Base-by-base conservation (phyloP, 345 rosid species). In the Aethionema arabicum region DNA sequence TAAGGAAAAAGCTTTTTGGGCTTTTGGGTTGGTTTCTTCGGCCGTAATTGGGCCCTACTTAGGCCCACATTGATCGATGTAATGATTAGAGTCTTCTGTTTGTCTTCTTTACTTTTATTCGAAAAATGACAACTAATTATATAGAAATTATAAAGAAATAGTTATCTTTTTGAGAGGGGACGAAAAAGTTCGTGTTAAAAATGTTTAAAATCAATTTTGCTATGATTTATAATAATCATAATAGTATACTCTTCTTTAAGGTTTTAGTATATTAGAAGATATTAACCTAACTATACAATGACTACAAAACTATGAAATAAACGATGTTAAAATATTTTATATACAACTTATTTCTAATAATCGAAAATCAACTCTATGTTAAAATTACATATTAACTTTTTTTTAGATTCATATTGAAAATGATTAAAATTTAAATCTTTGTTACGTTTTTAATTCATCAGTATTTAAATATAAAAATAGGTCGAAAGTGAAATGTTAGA, bases 21-120 rank as follows among this genome's bases (percentile, higher is more conserved):
- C 38, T 49, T 70, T 62, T 48, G 53, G 42, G 50, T 29, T 68
- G 42, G 32, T 14, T 32, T 67, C 30, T 21, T 8, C 32, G 54
- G 65, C 53, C 47, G 52, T 32, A 14, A 38, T 32, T 58, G 65
- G 72, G 50, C 55, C 45, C 27, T 27, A n/a, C 0, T 0, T 29
- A 2, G 58, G 59, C 61, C 68, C 52, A 61, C 62, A 53, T 69
- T 69, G 67, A 69, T 69, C 64, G 49, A 32, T 13, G 58, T 1
- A 8, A 62, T 69, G 57, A 69, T 55, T 69, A 47, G 45, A 4
- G 52, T 41, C 58, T 62, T 54, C 43, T 69, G 61, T 61, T 61
- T 48, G 47, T 11, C 27, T 69, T 54, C n/a, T n/a, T 9, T 52
- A 29, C 61, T 36, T 52, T 52, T 60, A 48, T 35, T 32, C 27